These are phyloP conservation scores for Acmispon strigosus DNA, from an alignment of 306 rosid genomes.

Conservation along the genomic window DNA sequence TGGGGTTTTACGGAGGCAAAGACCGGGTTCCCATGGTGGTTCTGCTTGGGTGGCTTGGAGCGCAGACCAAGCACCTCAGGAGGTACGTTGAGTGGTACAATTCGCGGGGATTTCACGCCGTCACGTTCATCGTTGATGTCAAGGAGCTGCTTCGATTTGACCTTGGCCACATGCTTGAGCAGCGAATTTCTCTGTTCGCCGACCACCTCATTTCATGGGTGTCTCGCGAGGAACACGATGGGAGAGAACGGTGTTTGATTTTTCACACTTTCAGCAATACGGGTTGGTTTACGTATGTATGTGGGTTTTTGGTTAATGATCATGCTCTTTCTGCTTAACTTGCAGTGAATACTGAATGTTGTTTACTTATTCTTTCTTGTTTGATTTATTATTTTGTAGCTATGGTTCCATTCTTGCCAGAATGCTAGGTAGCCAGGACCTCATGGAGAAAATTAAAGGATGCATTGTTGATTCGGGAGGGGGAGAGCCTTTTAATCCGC, in stretches of 20 bases:
- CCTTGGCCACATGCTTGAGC: slow-evolving; percentile 49
- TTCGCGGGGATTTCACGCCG: slow-evolving; percentile 58
- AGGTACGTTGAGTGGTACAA: slow-evolving; percentile 88
- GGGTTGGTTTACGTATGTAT: slow-evolving; percentile 87
- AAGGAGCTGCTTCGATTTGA: slow-evolving; percentile 50
- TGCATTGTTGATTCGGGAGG: slow-evolving; percentile 90
- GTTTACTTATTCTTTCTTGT: background rate
- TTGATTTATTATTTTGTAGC: slow-evolving; percentile 33
- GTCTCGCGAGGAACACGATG: slow-evolving; percentile 38
- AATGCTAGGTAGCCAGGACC: slow-evolving; percentile 38
- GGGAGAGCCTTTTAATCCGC: slow-evolving; percentile 72
- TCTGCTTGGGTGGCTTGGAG: slow-evolving; percentile 84
- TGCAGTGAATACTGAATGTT: background rate
- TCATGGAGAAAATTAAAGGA: slow-evolving; percentile 65
- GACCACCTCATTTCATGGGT: slow-evolving; percentile 55
- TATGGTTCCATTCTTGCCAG: slow-evolving; percentile 64
- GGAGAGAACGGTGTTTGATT: slow-evolving; percentile 59
- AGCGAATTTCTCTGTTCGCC: slow-evolving; percentile 37
- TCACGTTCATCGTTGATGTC: slow-evolving; percentile 60
- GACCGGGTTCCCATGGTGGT: slow-evolving; percentile 50
- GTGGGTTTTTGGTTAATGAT: background rate
- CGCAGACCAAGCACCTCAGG: slow-evolving; percentile 61
- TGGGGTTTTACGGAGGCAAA: slow-evolving; percentile 11
- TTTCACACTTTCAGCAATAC: slow-evolving; percentile 91
- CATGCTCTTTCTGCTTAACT: background rate